Percentiles rank a stretch among this genome's conserved stretches.
Conservation (phyloP, 768 basidiomycete species). For the Serendipita sp. region DNA sequence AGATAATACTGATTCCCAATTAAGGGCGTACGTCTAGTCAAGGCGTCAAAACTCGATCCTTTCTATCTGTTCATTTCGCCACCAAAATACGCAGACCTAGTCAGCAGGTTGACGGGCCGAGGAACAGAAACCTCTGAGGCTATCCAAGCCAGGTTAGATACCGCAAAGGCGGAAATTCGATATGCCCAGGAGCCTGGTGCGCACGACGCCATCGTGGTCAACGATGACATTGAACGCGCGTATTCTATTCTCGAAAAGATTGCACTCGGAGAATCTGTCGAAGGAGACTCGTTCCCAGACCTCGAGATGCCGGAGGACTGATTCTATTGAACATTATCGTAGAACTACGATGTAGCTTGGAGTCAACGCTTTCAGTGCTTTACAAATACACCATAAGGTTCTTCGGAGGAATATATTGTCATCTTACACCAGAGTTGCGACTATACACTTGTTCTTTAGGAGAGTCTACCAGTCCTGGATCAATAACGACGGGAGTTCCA, state of each 20-base stretch:
- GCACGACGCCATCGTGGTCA: constrained; percentile 77
- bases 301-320: constrained; percentile 15
- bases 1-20: constrained; percentile 3
- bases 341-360: too few relatives aligned
- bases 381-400: too few relatives aligned
- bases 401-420: not conserved
- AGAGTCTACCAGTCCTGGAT: not conserved
- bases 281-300: constrained; percentile 47
- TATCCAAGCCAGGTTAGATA: constrained; percentile 56
- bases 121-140: constrained; percentile 71
- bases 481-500: not conserved
- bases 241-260: constrained; percentile 62
- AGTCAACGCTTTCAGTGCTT: too few relatives aligned
- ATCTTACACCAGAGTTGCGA: not conserved
- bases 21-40: constrained; percentile 86
- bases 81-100: constrained; percentile 57
- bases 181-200: constrained; percentile 61
- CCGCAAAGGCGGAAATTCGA: constrained; percentile 63
- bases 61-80: constrained; percentile 88
- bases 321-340: not conserved
- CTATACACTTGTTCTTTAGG: not conserved
- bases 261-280: constrained; percentile 49
- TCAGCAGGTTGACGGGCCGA: constrained; percentile 51
- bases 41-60: constrained; percentile 54
- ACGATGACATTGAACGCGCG: constrained; percentile 74